These are phyloP conservation scores for Daldinia grandis DNA, from an alignment of 495 filamentous ascomycete genomes.

Conservation along the genomic window DNA sequence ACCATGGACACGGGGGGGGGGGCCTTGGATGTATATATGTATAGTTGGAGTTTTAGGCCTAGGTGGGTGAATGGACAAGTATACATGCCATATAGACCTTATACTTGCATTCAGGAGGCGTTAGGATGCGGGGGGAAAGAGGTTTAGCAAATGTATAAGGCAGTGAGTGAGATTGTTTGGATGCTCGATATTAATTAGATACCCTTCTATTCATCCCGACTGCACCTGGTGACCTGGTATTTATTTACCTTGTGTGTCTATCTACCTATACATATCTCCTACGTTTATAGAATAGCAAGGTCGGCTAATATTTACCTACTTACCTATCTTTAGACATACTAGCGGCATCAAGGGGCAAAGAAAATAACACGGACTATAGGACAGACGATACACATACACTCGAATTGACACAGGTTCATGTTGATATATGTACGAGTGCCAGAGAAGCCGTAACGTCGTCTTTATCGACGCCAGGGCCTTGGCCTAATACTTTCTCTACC, in stretches of 20 bases:
- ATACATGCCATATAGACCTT: neutral
- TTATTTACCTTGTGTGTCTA: neutral
- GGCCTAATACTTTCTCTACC: slow-evolving; percentile 14
- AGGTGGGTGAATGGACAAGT: neutral
- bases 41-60: neutral
- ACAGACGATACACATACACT: neutral
- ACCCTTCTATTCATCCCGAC: neutral
- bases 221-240: too few species aligned
- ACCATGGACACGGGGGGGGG: neutral
- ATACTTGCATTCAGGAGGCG: neutral
- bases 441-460: slow-evolving; percentile 11
- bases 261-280: neutral
- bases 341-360: neutral
- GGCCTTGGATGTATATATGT: neutral
- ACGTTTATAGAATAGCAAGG: too few species aligned
- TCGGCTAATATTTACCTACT: too few species aligned
- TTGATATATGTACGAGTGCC: slow-evolving; percentile 11
- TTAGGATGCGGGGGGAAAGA: neutral
- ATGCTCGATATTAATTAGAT: neutral
- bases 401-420: neutral
- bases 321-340: neutral
- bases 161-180: neutral
- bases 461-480: slow-evolving; percentile 9
- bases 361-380: neutral
- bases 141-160: neutral